Evolutionary conservation across 148 eudicot species (phyloP).

Genomic region (Amaranthus palmeri): DNA sequence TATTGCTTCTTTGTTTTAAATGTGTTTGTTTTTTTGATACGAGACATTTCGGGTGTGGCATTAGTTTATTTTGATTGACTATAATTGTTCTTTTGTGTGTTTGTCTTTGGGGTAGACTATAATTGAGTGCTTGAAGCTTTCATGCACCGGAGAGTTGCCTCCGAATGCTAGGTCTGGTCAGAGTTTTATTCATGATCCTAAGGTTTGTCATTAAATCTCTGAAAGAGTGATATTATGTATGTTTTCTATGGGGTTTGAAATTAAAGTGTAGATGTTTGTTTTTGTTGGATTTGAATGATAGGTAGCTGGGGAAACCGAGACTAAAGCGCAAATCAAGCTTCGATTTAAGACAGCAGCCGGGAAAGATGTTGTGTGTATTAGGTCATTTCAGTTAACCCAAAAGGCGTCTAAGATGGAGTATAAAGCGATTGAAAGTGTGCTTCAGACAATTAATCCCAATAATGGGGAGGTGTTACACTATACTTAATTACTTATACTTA

Average conservation of each 20-base stretch:
- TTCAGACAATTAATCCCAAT: slow-evolving; percentile 94
- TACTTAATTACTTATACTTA: background rate
- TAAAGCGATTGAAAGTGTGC: slow-evolving; percentile 95
- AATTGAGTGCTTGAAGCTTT: slow-evolving; percentile 92
- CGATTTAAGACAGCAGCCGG: slow-evolving; percentile 95
- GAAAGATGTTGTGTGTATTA: slow-evolving; percentile 93
- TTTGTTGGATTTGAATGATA: slow-evolving; percentile 24
- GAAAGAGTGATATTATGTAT: background rate
- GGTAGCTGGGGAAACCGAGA: slow-evolving; percentile 99
- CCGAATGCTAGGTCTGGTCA: slow-evolving; percentile 98
- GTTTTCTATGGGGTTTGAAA: background rate
- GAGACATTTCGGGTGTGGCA: background rate
- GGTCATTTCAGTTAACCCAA: slow-evolving; percentile 95
- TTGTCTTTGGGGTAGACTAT: slow-evolving; percentile 50
- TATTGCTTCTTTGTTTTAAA: too few relatives aligned
- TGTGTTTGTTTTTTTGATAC: too few relatives aligned
- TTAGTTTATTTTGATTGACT: background rate
- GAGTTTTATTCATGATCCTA: slow-evolving; percentile 95
- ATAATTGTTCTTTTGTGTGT: background rate
- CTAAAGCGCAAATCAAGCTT: slow-evolving; percentile 95
- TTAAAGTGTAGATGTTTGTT: background rate
- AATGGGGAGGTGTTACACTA: slow-evolving; percentile 71
- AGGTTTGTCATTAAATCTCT: slow-evolving; percentile 40
- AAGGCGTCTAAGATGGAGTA: slow-evolving; percentile 95
- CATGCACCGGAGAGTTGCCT: slow-evolving; percentile 96